Conservation (phyloP, 2,329 filamentous ascomycete genomes). For the Chalara sp. region DNA sequence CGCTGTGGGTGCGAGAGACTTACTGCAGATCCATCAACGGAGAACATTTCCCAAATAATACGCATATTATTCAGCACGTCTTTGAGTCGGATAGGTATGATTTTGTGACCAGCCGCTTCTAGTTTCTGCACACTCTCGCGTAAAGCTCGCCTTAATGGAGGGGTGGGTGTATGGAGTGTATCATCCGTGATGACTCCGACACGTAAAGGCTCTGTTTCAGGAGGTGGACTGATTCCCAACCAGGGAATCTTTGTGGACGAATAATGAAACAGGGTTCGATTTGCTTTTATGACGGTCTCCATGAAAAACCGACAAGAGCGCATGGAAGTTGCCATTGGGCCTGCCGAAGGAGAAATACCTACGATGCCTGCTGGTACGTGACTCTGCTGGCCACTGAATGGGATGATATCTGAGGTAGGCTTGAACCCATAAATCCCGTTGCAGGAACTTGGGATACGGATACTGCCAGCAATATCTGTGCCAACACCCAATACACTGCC, state of each 20-base stretch:
- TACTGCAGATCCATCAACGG: slow-evolving; percentile 20
- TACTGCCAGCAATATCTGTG: slow-evolving; percentile 36
- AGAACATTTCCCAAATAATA: slow-evolving; percentile 20
- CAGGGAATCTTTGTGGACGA: slow-evolving; percentile 1
- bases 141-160: slow-evolving; percentile 27
- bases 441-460: slow-evolving; percentile 31
- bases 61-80: slow-evolving; percentile 25
- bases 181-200: slow-evolving; percentile 27
- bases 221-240: slow-evolving; percentile 7
- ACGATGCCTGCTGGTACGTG: neutral
- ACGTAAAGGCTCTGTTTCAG: slow-evolving; percentile 20
- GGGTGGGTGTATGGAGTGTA: slow-evolving; percentile 24
- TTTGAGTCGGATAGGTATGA: neutral
- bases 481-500: slow-evolving; percentile 36
- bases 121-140: slow-evolving; percentile 20
- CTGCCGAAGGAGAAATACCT: slow-evolving; percentile 3
- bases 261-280: neutral
- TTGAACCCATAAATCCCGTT: slow-evolving; percentile 25
- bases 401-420: slow-evolving; percentile 7
- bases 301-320: slow-evolving; percentile 5
- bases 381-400: slow-evolving; percentile 9
- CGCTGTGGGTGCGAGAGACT: slow-evolving; percentile 13
- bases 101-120: slow-evolving; percentile 16
- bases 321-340: slow-evolving; percentile 8
- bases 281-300: slow-evolving; percentile 2